These are phyloP conservation scores for Fusarium sp. DNA, from an alignment of 2,329 filamentous ascomycete species.

Conservation along the genomic window DNA sequence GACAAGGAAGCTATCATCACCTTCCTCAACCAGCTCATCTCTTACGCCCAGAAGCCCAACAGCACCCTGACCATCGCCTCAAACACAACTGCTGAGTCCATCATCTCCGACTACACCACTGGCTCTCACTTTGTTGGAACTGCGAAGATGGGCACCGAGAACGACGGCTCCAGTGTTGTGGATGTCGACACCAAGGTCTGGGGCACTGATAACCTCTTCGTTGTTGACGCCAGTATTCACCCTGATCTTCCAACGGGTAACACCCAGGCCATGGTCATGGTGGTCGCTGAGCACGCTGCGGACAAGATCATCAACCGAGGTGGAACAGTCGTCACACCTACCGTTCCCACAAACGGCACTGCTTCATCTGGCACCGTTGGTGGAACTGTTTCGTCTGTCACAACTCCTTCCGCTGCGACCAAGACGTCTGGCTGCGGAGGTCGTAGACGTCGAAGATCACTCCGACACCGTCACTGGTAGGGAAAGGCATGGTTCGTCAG, in stretches of 20 bases:
- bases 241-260: conserved; percentile 77
- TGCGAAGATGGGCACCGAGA: conserved; percentile 69
- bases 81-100: conserved; percentile 58
- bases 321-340: conserved; percentile 8
- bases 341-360: conserved; percentile 14
- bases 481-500: neutral
- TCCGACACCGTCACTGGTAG: neutral
- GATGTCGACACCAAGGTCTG: conserved; percentile 73
- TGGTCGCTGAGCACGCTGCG: conserved; percentile 71
- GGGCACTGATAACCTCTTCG: conserved; percentile 75
- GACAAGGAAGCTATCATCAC: conserved; percentile 58
- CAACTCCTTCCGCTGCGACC: neutral
- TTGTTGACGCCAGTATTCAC: conserved; percentile 77
- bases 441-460: neutral
- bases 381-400: neutral
- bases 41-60: conserved; percentile 71
- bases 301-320: conserved; percentile 32
- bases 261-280: conserved; percentile 73
- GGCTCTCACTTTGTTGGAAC: conserved; percentile 69
- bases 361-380: neutral
- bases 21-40: conserved; percentile 71
- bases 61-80: conserved; percentile 64
- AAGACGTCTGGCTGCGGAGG: neutral
- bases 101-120: conserved; percentile 66
- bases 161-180: conserved; percentile 69